Evolutionary conservation across 495 filamentous ascomycete species (phyloP).

Genomic region (Paragyromitra xinjiangensis): DNA sequence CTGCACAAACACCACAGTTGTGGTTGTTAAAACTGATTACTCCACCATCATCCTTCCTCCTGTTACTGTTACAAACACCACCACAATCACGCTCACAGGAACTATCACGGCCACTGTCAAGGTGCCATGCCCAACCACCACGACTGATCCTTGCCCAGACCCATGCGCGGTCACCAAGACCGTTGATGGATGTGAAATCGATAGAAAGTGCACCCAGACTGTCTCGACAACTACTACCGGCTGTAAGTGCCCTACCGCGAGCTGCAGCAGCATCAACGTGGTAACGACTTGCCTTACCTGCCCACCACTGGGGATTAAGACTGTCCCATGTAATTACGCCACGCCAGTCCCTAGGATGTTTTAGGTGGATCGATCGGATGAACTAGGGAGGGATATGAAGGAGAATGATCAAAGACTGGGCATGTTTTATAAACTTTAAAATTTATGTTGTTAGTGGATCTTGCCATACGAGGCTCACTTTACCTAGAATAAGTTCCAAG

Average conservation of each 20-base stretch:
- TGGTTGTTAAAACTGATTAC: constrained; percentile 12
- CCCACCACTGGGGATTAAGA: constrained; percentile 15
- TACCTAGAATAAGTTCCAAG: background rate
- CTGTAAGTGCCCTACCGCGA: constrained; percentile 17
- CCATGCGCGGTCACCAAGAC: constrained; percentile 28
- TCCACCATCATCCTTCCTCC: constrained; percentile 11
- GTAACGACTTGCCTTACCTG: constrained; percentile 17
- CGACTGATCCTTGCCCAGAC: constrained; percentile 11
- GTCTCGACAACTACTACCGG: constrained; percentile 22
- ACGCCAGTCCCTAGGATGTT: background rate
- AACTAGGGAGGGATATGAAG: background rate
- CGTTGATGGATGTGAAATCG: background rate
- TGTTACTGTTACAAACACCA: constrained; percentile 15
- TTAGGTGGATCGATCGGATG: background rate
- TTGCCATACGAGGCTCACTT: background rate
- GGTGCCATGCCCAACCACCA: constrained; percentile 1
- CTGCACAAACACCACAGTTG: constrained; percentile 7
- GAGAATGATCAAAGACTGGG: background rate
- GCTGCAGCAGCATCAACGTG: constrained; percentile 9
- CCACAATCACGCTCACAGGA: background rate
- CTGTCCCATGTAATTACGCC: background rate
- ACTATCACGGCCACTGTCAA: background rate
- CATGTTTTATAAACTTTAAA: background rate
- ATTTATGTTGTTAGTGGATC: background rate
- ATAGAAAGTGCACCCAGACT: background rate